Evolutionary conservation across 495 filamentous ascomycete species (phyloP).

Genomic region (Bathelium albidoporum): DNA sequence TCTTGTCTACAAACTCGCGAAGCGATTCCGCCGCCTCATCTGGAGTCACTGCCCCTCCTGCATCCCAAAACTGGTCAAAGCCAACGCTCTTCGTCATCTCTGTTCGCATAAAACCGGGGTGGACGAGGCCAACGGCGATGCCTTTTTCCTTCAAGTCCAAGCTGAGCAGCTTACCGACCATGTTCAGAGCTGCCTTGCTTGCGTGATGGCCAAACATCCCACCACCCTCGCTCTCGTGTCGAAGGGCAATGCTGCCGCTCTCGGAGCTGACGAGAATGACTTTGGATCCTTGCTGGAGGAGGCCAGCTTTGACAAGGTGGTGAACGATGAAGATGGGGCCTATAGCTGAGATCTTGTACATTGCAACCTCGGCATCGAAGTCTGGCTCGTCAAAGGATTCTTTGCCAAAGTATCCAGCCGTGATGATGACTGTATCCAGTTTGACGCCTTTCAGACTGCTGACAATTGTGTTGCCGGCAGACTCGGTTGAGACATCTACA

Average conservation of each 20-base stretch:
- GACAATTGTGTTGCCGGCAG: constrained; percentile 22
- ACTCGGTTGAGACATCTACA: constrained; percentile 33
- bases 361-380: constrained; percentile 54
- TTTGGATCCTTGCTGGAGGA: constrained; percentile 40
- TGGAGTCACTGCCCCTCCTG: constrained; percentile 56
- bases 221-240: constrained; percentile 56
- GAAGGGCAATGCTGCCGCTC: constrained; percentile 55
- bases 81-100: constrained; percentile 62
- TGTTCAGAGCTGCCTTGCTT: constrained; percentile 62
- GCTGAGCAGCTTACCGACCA: constrained; percentile 61
- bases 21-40: constrained; percentile 55
- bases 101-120: constrained; percentile 68
- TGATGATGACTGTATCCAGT: constrained; percentile 50
- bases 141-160: constrained; percentile 55
- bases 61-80: constrained; percentile 62
- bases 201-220: constrained; percentile 68
- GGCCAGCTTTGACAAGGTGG: constrained; percentile 43
- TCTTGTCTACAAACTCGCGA: constrained; percentile 46
- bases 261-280: constrained; percentile 58
- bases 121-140: constrained; percentile 55
- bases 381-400: constrained; percentile 54
- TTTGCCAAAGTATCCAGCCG: constrained; percentile 56
- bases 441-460: constrained; percentile 31
- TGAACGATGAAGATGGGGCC: constrained; percentile 58
- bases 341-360: constrained; percentile 62